These are phyloP conservation scores for Colletotrichum coccodes DNA, from an alignment of 2,329 filamentous ascomycete genomes.

Conservation along the genomic window DNA sequence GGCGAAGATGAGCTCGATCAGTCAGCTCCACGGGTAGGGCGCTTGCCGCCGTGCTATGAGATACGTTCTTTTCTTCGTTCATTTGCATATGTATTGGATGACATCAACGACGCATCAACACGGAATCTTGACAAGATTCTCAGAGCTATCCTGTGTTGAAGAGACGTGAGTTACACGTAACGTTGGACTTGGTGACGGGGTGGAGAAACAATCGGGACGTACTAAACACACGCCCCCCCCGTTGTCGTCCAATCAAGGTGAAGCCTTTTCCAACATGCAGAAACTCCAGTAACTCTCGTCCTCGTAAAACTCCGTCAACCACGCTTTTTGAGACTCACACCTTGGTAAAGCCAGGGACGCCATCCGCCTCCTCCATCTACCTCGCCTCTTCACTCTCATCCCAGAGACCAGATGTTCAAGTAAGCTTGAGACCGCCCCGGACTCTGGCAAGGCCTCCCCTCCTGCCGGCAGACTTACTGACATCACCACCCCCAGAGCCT, in stretches of 20 bases:
- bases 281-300: background rate
- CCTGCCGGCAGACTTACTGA: background rate
- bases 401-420: slow-evolving; percentile 25
- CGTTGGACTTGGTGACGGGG: background rate
- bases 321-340: background rate
- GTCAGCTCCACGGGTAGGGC: slow-evolving; percentile 49
- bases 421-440: slow-evolving; percentile 24
- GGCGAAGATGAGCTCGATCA: slow-evolving; percentile 54
- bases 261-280: background rate
- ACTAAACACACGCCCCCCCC: background rate
- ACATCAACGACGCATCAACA: background rate
- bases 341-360: background rate
- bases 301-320: background rate
- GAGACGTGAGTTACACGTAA: background rate
- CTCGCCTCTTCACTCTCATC: background rate
- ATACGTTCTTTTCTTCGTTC: too few species aligned
- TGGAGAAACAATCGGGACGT: background rate
- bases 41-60: background rate
- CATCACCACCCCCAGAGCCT: slow-evolving; percentile 61
- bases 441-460: background rate
- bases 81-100: too few species aligned
- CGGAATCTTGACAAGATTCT: background rate
- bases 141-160: background rate
- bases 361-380: background rate
- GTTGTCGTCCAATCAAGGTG: background rate